Evolutionary conservation across 2,329 filamentous ascomycete species (phyloP).

Genomic region (Alternaria sp.): DNA sequence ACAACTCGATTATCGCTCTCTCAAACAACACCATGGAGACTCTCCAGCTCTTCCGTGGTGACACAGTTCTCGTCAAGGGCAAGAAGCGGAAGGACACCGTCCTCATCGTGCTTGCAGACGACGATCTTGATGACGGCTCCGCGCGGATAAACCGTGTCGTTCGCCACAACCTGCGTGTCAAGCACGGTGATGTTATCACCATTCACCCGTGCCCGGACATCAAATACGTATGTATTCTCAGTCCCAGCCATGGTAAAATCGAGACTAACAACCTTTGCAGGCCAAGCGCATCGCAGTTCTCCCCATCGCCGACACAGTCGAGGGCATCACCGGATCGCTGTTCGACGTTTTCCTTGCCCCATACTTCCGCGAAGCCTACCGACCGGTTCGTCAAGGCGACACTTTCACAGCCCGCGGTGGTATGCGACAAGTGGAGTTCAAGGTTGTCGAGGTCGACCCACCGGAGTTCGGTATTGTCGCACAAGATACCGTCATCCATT

Average conservation of each 20-base stretch:
- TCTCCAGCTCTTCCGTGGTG: constrained; percentile 96
- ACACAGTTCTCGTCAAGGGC: constrained; percentile 96
- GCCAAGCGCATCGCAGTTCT: constrained; percentile 99
- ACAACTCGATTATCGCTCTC: constrained; percentile 98
- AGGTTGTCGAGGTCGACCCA: constrained; percentile 98
- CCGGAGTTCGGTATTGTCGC: constrained; percentile 99
- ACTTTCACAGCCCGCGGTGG: constrained; percentile 96
- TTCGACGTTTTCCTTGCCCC: constrained; percentile 99
- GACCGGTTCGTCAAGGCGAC: constrained; percentile 95
- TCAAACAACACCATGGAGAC: constrained; percentile 99
- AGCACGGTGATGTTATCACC: constrained; percentile 97
- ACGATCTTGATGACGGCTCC: constrained; percentile 96
- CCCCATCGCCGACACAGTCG: constrained; percentile 96
- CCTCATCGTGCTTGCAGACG: constrained; percentile 94
- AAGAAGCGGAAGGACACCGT: constrained; percentile 99
- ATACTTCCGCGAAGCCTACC: constrained; percentile 99
- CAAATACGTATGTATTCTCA: constrained; percentile 84
- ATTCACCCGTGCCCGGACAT: constrained; percentile 98
- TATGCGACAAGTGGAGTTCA: constrained; percentile 99
- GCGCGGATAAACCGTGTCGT: constrained; percentile 98
- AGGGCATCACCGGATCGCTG: constrained; percentile 95
- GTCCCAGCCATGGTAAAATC: neutral
- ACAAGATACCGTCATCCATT: constrained; percentile 98
- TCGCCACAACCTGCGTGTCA: constrained; percentile 96
- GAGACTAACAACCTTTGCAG: constrained; percentile 57